phyloP scores from a whole-genome alignment of 768 basidiomycete species.

The Nidula microcarpa region DNA sequence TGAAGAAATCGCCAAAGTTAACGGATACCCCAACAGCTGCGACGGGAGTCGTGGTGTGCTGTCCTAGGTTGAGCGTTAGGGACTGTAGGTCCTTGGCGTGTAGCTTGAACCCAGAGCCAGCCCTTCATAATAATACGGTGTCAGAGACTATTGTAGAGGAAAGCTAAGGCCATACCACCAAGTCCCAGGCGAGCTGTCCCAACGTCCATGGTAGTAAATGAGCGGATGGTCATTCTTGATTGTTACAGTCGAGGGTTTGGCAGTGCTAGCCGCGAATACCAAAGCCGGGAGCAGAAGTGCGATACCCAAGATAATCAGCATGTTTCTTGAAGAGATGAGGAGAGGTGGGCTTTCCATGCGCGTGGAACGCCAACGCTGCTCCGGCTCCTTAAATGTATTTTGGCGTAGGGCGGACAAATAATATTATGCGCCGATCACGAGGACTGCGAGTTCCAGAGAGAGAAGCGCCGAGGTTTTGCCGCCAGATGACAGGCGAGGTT shows the following conservation, averaged over 20 bases:
- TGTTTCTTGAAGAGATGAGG: no score
- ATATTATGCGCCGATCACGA: background rate
- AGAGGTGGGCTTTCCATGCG: no score
- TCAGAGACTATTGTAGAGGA: background rate
- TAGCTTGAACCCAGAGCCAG: conserved; percentile 52
- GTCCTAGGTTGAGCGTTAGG: conserved; percentile 42
- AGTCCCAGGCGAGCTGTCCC: conserved; percentile 49
- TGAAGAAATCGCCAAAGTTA: conserved; percentile 40
- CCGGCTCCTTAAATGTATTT: no score
- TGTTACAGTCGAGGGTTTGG: conserved; percentile 1
- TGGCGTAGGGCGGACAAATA: background rate
- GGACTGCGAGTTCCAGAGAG: background rate
- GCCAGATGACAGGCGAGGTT: background rate
- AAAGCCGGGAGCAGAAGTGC: background rate
- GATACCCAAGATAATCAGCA: background rate
- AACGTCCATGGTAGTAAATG: conserved; percentile 48
- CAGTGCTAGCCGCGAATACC: background rate
- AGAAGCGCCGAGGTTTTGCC: background rate
- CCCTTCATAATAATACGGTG: conserved; percentile 27
- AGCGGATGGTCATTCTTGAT: conserved; percentile 35
- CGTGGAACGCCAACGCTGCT: no score
- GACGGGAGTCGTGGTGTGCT: conserved; percentile 44
- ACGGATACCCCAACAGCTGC: conserved; percentile 46
- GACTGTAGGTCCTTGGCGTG: conserved; percentile 38
- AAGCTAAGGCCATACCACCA: conserved; percentile 42